These are phyloP conservation scores for Chlorella sp. DNA, from an alignment of 139 green algal species.

Conservation along the genomic window DNA sequence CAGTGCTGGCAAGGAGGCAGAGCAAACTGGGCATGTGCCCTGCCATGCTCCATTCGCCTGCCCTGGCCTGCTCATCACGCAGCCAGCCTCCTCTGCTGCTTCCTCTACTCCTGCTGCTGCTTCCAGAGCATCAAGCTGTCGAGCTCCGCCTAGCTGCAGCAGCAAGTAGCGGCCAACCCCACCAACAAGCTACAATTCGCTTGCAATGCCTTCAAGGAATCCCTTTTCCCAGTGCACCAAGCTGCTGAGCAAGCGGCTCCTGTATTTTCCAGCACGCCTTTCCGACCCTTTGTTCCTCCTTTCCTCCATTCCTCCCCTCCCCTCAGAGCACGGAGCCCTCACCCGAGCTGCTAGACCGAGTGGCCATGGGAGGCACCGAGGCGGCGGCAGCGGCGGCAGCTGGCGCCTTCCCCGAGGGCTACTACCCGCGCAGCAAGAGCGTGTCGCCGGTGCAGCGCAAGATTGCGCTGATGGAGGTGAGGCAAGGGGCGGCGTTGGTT, in stretches of 20 bases:
- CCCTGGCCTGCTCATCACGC: too few relatives aligned
- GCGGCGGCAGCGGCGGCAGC: background rate
- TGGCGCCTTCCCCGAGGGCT: background rate
- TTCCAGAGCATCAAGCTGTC: background rate
- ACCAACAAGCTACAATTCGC: too few relatives aligned
- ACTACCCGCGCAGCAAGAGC: constrained; percentile 19
- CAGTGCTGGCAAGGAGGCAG: too few relatives aligned
- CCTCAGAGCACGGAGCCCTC: constrained; percentile 16
- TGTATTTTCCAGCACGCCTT: background rate
- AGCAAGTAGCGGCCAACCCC: too few relatives aligned
- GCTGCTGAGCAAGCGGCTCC: background rate
- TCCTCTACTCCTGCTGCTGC: too few relatives aligned
- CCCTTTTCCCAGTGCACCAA: background rate
- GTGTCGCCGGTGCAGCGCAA: constrained; percentile 26
- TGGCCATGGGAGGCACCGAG: background rate
- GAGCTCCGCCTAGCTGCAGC: background rate
- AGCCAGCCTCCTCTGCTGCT: too few relatives aligned
- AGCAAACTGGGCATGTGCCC: too few relatives aligned
- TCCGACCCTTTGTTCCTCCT: background rate
- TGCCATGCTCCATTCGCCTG: too few relatives aligned
- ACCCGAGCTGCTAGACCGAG: constrained; percentile 11
- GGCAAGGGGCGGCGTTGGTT: background rate
- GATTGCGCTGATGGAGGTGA: constrained; percentile 24
- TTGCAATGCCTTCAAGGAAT: background rate
- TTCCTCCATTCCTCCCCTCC: background rate